A percentile compares a stretch with the other conserved stretches of the same genome.
phyloP scores from a whole-genome alignment of 768 basidiomycete species.

The Hortiboletus flavorubellus region DNA sequence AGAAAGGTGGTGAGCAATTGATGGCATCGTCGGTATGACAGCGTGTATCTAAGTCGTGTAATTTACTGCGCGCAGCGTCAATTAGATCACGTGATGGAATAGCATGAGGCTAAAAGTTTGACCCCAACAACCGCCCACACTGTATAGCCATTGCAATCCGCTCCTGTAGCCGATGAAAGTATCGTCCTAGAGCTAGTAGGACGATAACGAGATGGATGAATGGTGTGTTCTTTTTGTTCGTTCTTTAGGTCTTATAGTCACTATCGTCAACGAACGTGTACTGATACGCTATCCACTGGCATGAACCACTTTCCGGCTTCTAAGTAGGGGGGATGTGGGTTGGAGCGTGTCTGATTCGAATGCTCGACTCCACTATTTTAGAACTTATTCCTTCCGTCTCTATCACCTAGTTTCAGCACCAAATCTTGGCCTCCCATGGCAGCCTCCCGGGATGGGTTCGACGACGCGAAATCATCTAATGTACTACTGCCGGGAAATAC shows the following conservation, averaged over 20 bases:
- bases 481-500: neutral
- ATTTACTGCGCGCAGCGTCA: no score
- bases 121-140: no score
- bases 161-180: conserved; percentile 25
- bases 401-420: neutral
- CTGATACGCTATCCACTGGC: neutral
- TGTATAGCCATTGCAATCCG: no score
- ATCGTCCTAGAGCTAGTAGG: conserved; percentile 6
- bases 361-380: no score
- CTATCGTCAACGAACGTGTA: neutral
- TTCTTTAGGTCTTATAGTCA: no score
- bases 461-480: neutral
- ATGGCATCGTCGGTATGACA: neutral
- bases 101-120: no score
- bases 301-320: neutral
- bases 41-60: neutral
- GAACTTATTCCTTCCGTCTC: neutral
- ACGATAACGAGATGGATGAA: neutral
- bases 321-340: neutral
- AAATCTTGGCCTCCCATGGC: neutral
- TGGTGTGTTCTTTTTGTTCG: neutral
- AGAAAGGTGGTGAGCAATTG: neutral
- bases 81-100: no score
- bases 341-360: neutral
- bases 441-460: neutral